These are phyloP conservation scores for Penicillium parvum DNA, from an alignment of 495 filamentous ascomycete species.

Conservation along the genomic window DNA sequence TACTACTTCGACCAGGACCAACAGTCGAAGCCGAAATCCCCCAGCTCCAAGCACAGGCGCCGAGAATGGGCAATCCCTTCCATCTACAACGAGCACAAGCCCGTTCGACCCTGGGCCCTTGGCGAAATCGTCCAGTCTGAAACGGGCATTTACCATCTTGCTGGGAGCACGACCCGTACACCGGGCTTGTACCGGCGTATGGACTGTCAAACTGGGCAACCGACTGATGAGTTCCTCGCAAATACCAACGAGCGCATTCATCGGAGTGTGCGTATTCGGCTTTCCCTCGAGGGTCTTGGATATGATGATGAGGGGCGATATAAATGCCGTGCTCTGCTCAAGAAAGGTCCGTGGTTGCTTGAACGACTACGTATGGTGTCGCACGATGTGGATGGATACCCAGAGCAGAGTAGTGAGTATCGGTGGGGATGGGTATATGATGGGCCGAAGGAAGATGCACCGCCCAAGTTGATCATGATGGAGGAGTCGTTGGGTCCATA, in stretches of 20 bases:
- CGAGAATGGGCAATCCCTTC: slow-evolving; percentile 39
- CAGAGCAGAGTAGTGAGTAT: slow-evolving; percentile 17
- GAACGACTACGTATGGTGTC: slow-evolving; percentile 5
- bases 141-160: slow-evolving; percentile 46
- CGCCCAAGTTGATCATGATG: slow-evolving; percentile 34
- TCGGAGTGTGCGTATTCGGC: slow-evolving; percentile 53
- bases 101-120: slow-evolving; percentile 55
- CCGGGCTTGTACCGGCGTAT: slow-evolving; percentile 56
- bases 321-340: slow-evolving; percentile 45
- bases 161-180: slow-evolving; percentile 48
- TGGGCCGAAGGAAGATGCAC: slow-evolving; percentile 34
- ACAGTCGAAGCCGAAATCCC: background rate
- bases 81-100: slow-evolving; percentile 45
- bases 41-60: slow-evolving; percentile 10
- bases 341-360: slow-evolving; percentile 33
- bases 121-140: slow-evolving; percentile 49
- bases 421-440: slow-evolving; percentile 51
- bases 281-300: slow-evolving; percentile 51
- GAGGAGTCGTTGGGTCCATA: slow-evolving; percentile 50
- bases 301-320: slow-evolving; percentile 52
- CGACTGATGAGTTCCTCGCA: slow-evolving; percentile 40
- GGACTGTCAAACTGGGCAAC: slow-evolving; percentile 44
- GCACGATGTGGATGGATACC: slow-evolving; percentile 4
- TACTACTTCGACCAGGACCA: slow-evolving; percentile 38
- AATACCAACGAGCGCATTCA: slow-evolving; percentile 65